Conservation (phyloP, 768 basidiomycete genomes). For the Pleurotus giganteus region DNA sequence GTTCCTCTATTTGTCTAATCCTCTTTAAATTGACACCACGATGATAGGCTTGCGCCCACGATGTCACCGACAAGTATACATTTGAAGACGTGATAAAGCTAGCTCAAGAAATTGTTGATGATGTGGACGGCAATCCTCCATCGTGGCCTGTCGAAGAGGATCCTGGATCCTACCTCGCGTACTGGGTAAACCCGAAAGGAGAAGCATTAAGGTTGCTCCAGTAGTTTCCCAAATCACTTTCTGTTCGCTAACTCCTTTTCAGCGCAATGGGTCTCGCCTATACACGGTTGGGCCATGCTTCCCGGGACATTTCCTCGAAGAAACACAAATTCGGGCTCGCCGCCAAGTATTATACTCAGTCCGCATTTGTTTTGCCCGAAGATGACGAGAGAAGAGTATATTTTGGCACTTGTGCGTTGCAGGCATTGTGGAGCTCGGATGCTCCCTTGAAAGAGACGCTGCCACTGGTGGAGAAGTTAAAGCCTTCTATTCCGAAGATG, state of each 20-base stretch:
- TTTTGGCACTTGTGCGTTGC: constrained; percentile 30
- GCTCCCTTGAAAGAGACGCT: constrained; percentile 24
- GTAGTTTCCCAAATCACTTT: background rate
- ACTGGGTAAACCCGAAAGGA: constrained; percentile 34
- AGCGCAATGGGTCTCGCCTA: constrained; percentile 31
- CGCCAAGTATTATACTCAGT: constrained; percentile 27
- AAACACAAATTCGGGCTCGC: constrained; percentile 19
- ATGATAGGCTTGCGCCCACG: constrained; percentile 13
- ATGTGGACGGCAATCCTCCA: constrained; percentile 27
- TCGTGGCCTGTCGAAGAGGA: constrained; percentile 13
- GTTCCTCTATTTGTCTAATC: constrained; percentile 14
- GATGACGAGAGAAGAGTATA: constrained; percentile 36
- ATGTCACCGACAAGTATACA: constrained; percentile 14
- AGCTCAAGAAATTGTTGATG: constrained; percentile 30
- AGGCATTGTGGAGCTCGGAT: constrained; percentile 26
- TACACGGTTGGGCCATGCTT: constrained; percentile 19
- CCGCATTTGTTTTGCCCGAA: constrained; percentile 27
- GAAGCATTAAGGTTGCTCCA: constrained; percentile 34
- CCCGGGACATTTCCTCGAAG: constrained; percentile 13
- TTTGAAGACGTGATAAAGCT: constrained; percentile 28
- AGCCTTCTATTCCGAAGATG: constrained; percentile 19
- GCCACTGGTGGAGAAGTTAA: constrained; percentile 19
- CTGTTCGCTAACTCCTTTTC: background rate
- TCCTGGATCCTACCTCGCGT: constrained; percentile 30
- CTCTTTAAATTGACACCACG: too few relatives aligned